Conservation (phyloP, 2,329 filamentous ascomycete species). For the Nectriaceae sp. region DNA sequence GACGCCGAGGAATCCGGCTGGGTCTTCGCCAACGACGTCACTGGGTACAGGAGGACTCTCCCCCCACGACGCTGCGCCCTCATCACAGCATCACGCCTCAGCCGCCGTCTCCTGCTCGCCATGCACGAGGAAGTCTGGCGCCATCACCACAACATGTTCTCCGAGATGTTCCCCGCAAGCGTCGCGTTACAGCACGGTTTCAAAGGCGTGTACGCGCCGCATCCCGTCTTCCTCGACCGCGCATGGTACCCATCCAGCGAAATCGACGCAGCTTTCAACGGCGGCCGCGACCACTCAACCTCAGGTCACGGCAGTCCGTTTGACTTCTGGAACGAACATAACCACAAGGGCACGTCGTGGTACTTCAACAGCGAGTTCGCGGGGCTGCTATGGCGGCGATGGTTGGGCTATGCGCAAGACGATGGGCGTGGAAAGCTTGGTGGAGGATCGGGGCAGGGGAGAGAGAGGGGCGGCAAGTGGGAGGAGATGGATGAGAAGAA, state of each 20-base stretch:
- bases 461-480: constrained; percentile 51
- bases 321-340: constrained; percentile 72
- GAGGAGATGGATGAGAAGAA: constrained; percentile 47
- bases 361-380: constrained; percentile 83
- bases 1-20: constrained; percentile 71
- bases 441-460: constrained; percentile 50
- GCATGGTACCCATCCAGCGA: constrained; percentile 68
- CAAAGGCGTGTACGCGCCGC: constrained; percentile 79
- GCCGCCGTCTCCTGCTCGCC: constrained; percentile 63
- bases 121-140: constrained; percentile 76
- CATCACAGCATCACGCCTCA: constrained; percentile 70
- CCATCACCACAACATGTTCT: constrained; percentile 71
- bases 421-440: constrained; percentile 52
- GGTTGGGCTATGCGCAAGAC: constrained; percentile 64
- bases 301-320: constrained; percentile 68
- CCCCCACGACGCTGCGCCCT: constrained; percentile 70
- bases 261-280: constrained; percentile 78
- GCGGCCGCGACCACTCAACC: constrained; percentile 66
- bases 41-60: constrained; percentile 62
- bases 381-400: constrained; percentile 75
- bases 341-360: constrained; percentile 80
- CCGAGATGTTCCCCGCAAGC: constrained; percentile 76
- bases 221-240: constrained; percentile 78
- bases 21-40: constrained; percentile 71
- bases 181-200: constrained; percentile 74